Evolutionary conservation across 495 filamentous ascomycete genomes (phyloP).

Genomic region (Penicillium nucicola): DNA sequence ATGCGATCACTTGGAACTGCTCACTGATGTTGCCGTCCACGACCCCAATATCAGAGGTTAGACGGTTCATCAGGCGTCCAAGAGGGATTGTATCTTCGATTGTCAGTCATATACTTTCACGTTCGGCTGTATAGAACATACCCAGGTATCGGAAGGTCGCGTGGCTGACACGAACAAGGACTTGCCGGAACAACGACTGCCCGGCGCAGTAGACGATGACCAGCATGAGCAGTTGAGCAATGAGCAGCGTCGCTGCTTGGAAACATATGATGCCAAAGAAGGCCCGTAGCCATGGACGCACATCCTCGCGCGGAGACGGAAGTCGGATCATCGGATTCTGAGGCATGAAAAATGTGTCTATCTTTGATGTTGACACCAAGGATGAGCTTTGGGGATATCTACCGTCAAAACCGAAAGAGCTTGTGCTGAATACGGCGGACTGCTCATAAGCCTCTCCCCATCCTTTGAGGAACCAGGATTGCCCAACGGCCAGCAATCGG

Average conservation of each 20-base stretch:
- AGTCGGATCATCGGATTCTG: constrained; percentile 50
- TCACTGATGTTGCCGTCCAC: constrained; percentile 74
- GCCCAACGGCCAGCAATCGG: constrained; percentile 55
- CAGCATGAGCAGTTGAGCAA: constrained; percentile 59
- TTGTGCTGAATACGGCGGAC: constrained; percentile 10
- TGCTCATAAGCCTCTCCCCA: constrained; percentile 76
- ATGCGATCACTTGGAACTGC: constrained; percentile 64
- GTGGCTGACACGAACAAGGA: constrained; percentile 65
- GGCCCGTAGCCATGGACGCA: constrained; percentile 68
- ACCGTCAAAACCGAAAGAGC: constrained; percentile 1
- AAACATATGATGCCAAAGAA: constrained; percentile 60
- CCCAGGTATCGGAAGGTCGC: constrained; percentile 80
- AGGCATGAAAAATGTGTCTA: constrained; percentile 21
- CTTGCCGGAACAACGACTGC: constrained; percentile 64
- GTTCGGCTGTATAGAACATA: not conserved
- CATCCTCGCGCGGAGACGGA: constrained; percentile 62
- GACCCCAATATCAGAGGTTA: constrained; percentile 81
- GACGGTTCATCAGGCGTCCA: constrained; percentile 79
- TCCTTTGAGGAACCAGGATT: constrained; percentile 78
- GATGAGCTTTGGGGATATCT: not conserved
- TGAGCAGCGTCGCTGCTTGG: constrained; percentile 51
- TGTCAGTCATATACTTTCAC: not conserved
- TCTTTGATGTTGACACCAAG: constrained; percentile 3
- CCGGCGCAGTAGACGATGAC: constrained; percentile 72
- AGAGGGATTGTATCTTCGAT: constrained; percentile 68